Evolutionary conservation across 495 filamentous ascomycete genomes (phyloP).

Genomic region (Bryoglossum gracile): DNA sequence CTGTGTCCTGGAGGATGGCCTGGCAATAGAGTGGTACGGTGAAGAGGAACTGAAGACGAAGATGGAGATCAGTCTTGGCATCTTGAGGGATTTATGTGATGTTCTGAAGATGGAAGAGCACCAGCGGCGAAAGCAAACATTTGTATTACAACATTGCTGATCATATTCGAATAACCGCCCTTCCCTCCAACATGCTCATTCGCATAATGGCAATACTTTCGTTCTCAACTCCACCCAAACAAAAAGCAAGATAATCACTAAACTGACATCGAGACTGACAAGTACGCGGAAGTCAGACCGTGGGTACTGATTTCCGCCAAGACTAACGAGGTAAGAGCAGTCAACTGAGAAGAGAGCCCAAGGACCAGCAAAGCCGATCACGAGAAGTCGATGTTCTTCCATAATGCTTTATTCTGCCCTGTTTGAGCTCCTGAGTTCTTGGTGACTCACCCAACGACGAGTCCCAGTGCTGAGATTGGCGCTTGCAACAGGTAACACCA

Average conservation of each 20-base stretch:
- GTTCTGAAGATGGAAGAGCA: too few relatives aligned
- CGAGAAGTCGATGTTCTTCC: slow-evolving; percentile 49
- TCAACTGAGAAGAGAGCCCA: slow-evolving; percentile 49
- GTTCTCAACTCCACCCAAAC: slow-evolving; percentile 49
- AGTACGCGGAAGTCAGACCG: slow-evolving; percentile 52
- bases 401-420: slow-evolving; percentile 32
- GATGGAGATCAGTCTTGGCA: too few relatives aligned
- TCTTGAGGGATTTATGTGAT: too few relatives aligned
- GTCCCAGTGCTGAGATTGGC: slow-evolving; percentile 44
- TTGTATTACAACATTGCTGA: slow-evolving; percentile 54
- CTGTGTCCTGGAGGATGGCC: slow-evolving; percentile 52
- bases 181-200: slow-evolving; percentile 46
- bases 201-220: slow-evolving; percentile 56
- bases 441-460: slow-evolving; percentile 48
- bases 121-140: slow-evolving; percentile 58
- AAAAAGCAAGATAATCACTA: slow-evolving; percentile 42
- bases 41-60: slow-evolving; percentile 55
- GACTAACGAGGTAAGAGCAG: slow-evolving; percentile 52
- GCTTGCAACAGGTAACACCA: slow-evolving; percentile 44
- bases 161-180: slow-evolving; percentile 46
- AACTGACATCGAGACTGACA: slow-evolving; percentile 42
- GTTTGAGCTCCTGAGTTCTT: slow-evolving; percentile 25
- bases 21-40: slow-evolving; percentile 59
- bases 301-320: slow-evolving; percentile 55
- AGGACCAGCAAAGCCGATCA: slow-evolving; percentile 49